Percentiles rank a stretch among this genome's conserved stretches.
Conservation (phyloP, 2,329 filamentous ascomycete genomes). For the Trichoderma polysporum region DNA sequence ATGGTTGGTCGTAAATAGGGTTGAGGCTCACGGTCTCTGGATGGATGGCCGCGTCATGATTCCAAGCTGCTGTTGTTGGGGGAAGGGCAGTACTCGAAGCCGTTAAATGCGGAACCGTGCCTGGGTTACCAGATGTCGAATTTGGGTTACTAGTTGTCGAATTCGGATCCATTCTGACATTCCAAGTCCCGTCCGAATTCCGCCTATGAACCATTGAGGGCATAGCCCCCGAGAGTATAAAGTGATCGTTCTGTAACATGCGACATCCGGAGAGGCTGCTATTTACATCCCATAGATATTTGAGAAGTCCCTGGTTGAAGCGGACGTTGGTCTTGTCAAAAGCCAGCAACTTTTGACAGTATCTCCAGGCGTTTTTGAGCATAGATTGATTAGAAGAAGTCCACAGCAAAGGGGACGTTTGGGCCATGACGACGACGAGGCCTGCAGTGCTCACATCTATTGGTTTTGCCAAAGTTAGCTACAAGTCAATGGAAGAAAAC, state of each 20-base stretch:
- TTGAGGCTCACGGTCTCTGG: background rate
- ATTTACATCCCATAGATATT: conserved; percentile 13
- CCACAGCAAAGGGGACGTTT: conserved; percentile 8
- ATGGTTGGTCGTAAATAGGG: background rate
- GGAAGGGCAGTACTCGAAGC: background rate
- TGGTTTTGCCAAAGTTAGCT: background rate
- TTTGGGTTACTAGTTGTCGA: background rate
- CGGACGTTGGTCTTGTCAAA: background rate
- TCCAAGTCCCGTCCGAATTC: background rate
- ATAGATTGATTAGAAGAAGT: background rate
- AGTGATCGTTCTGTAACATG: background rate
- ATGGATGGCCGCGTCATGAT: too few species aligned
- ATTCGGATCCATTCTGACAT: background rate
- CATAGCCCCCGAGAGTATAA: background rate
- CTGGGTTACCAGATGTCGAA: background rate
- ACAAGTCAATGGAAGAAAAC: background rate
- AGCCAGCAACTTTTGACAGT: conserved; percentile 21
- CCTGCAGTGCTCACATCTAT: conserved; percentile 25
- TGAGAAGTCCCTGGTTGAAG: conserved; percentile 8
- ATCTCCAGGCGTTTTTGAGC: conserved; percentile 13
- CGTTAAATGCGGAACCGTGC: background rate
- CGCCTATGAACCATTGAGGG: background rate
- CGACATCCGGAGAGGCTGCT: background rate
- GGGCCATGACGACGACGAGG: conserved; percentile 25
- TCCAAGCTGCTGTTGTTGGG: too few species aligned